Base-by-base conservation (phyloP, 345 rosid species). In the Ceriops zippeliana region DNA sequence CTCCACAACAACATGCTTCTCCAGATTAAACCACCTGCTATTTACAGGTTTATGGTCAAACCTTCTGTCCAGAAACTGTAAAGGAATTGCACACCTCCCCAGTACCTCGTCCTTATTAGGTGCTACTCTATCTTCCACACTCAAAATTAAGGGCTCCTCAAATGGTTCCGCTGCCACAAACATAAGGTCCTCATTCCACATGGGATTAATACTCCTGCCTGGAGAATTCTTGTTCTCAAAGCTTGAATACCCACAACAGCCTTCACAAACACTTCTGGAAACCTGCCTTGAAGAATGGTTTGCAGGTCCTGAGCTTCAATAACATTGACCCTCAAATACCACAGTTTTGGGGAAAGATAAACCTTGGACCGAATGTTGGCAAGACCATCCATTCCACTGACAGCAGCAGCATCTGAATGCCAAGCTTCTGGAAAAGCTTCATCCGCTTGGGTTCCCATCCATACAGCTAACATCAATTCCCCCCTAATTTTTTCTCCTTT, bases 361-460 rank as follows among this genome's bases (percentile, higher is more conserved):
- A 95, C 99, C 75, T 91, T 86, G 1, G 98, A 95, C 24, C 97
- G 73, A 1, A 96, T 95, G 58, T 86, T 90, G 2, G 93, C 75
- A 0, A 95, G 70, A 59, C 64, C 73, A 67, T 90, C 90, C 16
- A 74, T 68, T 22, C 90, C 97, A 76, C 85, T 85, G 16, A 95
- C 67, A 11, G 80, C 76, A 75, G 90, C 98, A 5, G 99, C 96
- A 77, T 95, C 99, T 10, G 99, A 95, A 65, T 95, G 98, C 98
- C 99, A 95, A 52, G 99, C 98, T 52, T 86, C 92, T 0, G 96
- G 92, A 73, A 95, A 95, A 9, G 98, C 85, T 73, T 95, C 99
- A 34, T 95, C 99, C 0, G 98, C 98, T 76, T 95, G 99, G 20
- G 99, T 95, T 61, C 99, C 98, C 81, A 95, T 82, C 99, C 99